phyloP scores from a whole-genome alignment of 2,329 filamentous ascomycete species.

The Coniochaeta sp. region DNA sequence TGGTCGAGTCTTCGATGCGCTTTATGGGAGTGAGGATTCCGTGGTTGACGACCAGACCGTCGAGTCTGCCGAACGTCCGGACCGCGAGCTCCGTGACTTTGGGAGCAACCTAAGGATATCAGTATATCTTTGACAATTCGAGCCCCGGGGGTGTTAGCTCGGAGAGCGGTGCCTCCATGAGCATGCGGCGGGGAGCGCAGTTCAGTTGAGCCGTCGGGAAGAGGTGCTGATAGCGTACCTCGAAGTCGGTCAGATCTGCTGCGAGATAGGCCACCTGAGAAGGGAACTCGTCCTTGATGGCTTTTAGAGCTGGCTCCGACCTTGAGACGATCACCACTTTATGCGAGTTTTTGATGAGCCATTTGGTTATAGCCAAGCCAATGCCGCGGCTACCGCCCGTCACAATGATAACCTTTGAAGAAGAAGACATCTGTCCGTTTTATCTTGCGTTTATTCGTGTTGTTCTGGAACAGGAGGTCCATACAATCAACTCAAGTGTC shows the following conservation, averaged over 20 bases:
- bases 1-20: conserved; percentile 57
- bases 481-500: not conserved
- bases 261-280: conserved; percentile 47
- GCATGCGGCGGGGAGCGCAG: not conserved
- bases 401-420: conserved; percentile 63
- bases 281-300: conserved; percentile 43
- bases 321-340: conserved; percentile 54
- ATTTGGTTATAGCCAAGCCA: conserved; percentile 46
- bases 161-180: not conserved
- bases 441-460: not conserved
- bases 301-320: conserved; percentile 38
- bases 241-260: conserved; percentile 46
- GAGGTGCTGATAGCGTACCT: conserved; percentile 24
- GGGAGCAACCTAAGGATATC: conserved; percentile 38
- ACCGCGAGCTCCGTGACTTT: conserved; percentile 60
- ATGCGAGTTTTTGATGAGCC: conserved; percentile 45
- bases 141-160: not conserved
- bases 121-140: not conserved
- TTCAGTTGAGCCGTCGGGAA: not conserved
- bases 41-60: conserved; percentile 85
- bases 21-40: conserved; percentile 71
- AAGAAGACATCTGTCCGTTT: conserved; percentile 27
- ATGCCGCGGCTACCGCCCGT: conserved; percentile 59
- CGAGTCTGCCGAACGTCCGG: conserved; percentile 62
- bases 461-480: not conserved